Base-by-base conservation (phyloP, 2,329 filamentous ascomycete genomes). In the Pestalotiopsis sp. region DNA sequence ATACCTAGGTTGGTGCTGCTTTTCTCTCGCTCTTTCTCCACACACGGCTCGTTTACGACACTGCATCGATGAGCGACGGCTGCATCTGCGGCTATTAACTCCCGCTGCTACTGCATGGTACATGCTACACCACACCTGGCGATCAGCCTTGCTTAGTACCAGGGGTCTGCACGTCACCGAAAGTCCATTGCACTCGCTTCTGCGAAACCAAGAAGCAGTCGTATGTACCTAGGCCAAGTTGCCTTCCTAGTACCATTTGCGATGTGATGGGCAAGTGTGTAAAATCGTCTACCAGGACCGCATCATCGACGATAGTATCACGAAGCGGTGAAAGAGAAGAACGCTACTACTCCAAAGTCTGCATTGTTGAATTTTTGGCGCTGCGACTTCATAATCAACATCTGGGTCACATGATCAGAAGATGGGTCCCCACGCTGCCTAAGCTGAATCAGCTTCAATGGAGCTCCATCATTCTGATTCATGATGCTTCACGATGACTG, bases 51-150 rank as follows among this genome's bases (percentile, higher is more conserved):
- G 44, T 52, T 52, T 52, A 52, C 44, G 44, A 52, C 17, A n/a
- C 44, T 52, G 44, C 44, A 52, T 52, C 20, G 9, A 52, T 52
- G 44, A 52, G 44, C 17, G 44, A 17, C 40, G 17, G 44, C 44
- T 52, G 62, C 62, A 65, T 44, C 26, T 48, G 39, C 62, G 62
- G 62, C 62, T 35, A 65, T 22, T 13, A n/a, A 30, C 26, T 56
- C 62, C 62, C 62, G 62, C 52, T 48, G 17, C 17, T 52, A 52
- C 44, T 52, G 44, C 44, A 52, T 52, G 44, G 44, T 52, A 52
- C 44, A 35, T 35, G 30, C 30, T 35, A 35, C 30, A 35, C 30
- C 7, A 35, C 35, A 63, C 17, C 48, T 55, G 40, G 20, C 52
- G 62, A 65, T 57, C 48, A 65, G 40, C 62, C 40, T 39, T 38